These are phyloP conservation scores for Naumovozyma castellii DNA, from an alignment of 805 yeast genomes.

Conservation along the genomic window DNA sequence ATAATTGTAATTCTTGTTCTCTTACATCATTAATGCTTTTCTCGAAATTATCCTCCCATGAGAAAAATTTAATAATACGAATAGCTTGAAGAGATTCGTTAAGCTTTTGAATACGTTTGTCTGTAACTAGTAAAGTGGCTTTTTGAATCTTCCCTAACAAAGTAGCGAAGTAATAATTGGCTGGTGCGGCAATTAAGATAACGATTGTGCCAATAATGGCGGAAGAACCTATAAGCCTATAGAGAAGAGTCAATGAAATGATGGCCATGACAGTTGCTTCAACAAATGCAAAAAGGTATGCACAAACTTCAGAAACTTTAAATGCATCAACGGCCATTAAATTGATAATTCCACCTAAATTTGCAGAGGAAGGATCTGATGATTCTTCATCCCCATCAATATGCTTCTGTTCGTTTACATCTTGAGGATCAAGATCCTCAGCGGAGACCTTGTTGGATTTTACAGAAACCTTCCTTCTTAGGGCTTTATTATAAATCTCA, in stretches of 20 bases:
- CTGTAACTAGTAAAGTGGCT: slow-evolving; percentile 67
- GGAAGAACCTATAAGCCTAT: slow-evolving; percentile 66
- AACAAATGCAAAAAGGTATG: slow-evolving; percentile 70
- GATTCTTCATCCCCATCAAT: slow-evolving; percentile 32
- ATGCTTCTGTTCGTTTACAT: slow-evolving; percentile 15
- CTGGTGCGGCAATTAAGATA: slow-evolving; percentile 54
- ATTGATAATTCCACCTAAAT: slow-evolving; percentile 80
- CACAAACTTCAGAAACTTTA: slow-evolving; percentile 81
- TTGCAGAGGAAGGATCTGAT: slow-evolving; percentile 20
- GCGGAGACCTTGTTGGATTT: slow-evolving; percentile 14
- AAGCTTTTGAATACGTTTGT: slow-evolving; percentile 74
- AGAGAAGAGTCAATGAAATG: slow-evolving; percentile 53
- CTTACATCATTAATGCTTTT: slow-evolving; percentile 58
- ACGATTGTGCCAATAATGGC: slow-evolving; percentile 67
- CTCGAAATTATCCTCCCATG: slow-evolving; percentile 79
- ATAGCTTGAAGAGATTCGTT: slow-evolving; percentile 82
- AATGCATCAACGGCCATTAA: slow-evolving; percentile 89
- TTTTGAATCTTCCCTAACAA: slow-evolving; percentile 55
- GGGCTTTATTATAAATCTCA: slow-evolving; percentile 79
- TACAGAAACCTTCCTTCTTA: slow-evolving; percentile 53
- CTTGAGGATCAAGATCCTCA: slow-evolving; percentile 12
- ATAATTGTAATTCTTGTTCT: slow-evolving; percentile 50
- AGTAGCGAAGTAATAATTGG: slow-evolving; percentile 54
- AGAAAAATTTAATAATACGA: slow-evolving; percentile 81
- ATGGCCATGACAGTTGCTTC: slow-evolving; percentile 54